Percentiles rank a stretch among this genome's conserved stretches.
phyloP scores from a whole-genome alignment of 2,329 filamentous ascomycete genomes.

The Nectriaceae sp. region DNA sequence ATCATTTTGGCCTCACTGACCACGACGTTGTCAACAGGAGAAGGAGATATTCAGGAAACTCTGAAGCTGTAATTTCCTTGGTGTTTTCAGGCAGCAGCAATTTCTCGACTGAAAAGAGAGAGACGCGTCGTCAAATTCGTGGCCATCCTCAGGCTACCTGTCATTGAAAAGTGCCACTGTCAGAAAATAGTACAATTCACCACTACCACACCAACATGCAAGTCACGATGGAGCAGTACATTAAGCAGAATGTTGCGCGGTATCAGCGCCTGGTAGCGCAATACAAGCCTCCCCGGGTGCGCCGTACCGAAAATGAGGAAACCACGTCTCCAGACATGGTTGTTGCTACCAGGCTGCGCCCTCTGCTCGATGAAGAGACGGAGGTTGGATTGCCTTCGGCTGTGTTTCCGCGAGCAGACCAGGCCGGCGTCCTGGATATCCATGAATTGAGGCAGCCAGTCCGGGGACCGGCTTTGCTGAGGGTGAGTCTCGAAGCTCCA shows the following conservation, averaged over 20 bases:
- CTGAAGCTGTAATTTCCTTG: too few relatives aligned
- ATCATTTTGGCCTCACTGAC: too few relatives aligned
- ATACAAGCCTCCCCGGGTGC: conserved; percentile 25
- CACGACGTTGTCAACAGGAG: too few relatives aligned
- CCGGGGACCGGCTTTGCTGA: conserved; percentile 33
- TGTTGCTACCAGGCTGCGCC: conserved; percentile 40
- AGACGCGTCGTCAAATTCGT: too few relatives aligned
- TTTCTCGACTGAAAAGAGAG: too few relatives aligned
- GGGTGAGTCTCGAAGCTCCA: conserved; percentile 16
- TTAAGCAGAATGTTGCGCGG: conserved; percentile 31
- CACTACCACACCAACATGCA: too few relatives aligned
- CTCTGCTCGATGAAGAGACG: conserved; percentile 37
- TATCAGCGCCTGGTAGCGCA: conserved; percentile 30
- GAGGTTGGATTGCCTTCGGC: conserved; percentile 30
- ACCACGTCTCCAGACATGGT: conserved; percentile 31
- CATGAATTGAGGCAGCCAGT: conserved; percentile 39
- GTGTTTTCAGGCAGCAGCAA: too few relatives aligned
- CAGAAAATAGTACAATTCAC: too few relatives aligned
- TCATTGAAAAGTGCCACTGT: too few relatives aligned
- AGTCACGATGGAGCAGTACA: conserved; percentile 35
- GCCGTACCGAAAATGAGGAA: conserved; percentile 5
- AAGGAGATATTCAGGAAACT: too few relatives aligned
- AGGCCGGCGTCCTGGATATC: conserved; percentile 33
- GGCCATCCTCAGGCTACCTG: too few relatives aligned
- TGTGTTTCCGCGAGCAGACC: conserved; percentile 25